Evolutionary conservation across 768 basidiomycete species (phyloP).

Genomic region (Glaciozyma martinii): DNA sequence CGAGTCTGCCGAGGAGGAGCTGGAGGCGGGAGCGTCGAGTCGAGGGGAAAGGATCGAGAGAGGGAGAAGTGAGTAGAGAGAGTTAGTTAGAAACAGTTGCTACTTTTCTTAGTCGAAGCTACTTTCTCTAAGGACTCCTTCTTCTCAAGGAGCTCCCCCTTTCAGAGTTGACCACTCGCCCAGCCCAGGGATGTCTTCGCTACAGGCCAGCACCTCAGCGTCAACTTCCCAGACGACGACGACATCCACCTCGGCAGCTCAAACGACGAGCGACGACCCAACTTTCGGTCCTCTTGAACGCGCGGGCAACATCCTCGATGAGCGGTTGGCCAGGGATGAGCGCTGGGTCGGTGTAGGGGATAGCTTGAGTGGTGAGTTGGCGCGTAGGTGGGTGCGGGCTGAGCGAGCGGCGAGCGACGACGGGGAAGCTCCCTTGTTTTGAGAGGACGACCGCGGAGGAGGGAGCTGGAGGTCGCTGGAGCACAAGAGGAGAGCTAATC

Average conservation of each 20-base stretch:
- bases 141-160: too few species aligned
- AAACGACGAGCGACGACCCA: conserved; percentile 7
- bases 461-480: too few species aligned
- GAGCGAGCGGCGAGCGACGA: background rate
- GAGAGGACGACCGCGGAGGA: background rate
- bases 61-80: background rate
- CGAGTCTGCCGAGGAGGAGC: background rate
- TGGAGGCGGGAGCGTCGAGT: background rate
- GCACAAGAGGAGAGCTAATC: too few species aligned
- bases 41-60: background rate
- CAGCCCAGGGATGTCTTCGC: too few species aligned
- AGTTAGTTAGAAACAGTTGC: background rate
- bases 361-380: conserved; percentile 13
- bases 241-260: background rate
- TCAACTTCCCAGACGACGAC: background rate
- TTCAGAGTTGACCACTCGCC: too few species aligned
- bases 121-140: too few species aligned
- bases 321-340: conserved; percentile 21
- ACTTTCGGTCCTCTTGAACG: conserved; percentile 15
- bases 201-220: background rate
- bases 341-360: conserved; percentile 21
- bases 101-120: too few species aligned
- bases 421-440: background rate
- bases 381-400: background rate
- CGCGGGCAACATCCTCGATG: conserved; percentile 25